Percentiles rank a stretch among this genome's conserved stretches.
Evolutionary conservation across 805 yeast species (phyloP).

Genomic region (Wickerhamiella lipophila): DNA sequence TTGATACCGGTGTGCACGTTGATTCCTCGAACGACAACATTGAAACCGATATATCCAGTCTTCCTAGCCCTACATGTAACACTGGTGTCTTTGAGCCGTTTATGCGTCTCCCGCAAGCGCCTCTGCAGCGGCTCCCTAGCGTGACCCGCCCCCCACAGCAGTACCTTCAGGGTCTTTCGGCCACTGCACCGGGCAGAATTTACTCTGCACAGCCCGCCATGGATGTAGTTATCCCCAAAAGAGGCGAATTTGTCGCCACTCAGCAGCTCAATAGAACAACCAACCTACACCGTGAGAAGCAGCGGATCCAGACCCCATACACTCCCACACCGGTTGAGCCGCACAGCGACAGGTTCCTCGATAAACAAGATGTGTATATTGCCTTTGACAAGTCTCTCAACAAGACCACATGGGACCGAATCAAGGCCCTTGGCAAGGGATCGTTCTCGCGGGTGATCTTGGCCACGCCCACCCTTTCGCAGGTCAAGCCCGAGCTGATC

Average conservation of each 20-base stretch:
- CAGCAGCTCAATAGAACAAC: conserved; percentile 2
- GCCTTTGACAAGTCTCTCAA: conserved; percentile 23
- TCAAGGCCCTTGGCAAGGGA: conserved; percentile 30
- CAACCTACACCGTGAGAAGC: conserved; percentile 8
- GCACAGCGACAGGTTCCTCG: conserved; percentile 9
- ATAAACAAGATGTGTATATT: conserved; percentile 13
- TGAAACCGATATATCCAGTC: conserved; percentile 10
- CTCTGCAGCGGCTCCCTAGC: conserved; percentile 11
- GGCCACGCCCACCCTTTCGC: conserved; percentile 26
- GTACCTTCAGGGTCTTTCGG: background rate
- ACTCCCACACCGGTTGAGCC: background rate
- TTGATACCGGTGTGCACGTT: background rate
- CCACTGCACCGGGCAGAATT: conserved; percentile 2
- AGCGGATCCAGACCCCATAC: conserved; percentile 5
- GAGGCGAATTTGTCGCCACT: conserved; percentile 10
- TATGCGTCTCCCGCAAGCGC: conserved; percentile 3
- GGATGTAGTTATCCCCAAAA: conserved; percentile 11
- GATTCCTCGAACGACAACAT: background rate
- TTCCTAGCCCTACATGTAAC: conserved; percentile 13
- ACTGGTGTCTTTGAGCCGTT: conserved; percentile 12
- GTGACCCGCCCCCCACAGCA: conserved; percentile 4
- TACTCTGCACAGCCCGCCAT: background rate
- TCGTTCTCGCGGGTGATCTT: conserved; percentile 32
- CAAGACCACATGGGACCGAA: conserved; percentile 25
- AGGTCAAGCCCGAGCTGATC: conserved; percentile 25